Base-by-base conservation (phyloP, 257 asterid species). In the Schizonepeta tenuifolia region DNA sequence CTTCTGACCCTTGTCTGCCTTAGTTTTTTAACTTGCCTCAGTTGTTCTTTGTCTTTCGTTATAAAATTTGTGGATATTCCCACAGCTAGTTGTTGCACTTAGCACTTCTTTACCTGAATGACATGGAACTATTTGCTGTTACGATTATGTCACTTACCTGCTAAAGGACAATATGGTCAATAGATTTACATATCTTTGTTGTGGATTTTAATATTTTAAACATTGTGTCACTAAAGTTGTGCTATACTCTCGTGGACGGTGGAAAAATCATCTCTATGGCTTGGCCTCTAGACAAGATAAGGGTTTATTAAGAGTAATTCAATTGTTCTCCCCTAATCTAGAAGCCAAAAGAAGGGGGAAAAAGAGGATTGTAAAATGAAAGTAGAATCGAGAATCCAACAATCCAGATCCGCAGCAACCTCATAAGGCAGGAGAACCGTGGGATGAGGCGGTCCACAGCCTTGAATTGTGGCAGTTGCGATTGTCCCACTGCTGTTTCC, bases 381-480 rank as follows among this genome's bases (percentile, higher is more conserved):
- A 64, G 7, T 13, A n/a, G 0, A 15, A 7, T 6, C 3, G 35
- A 15, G 20, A 55, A 79, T 82, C 82, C 71, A 47, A 78, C 80
- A 80, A 13, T 44, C 46, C 41, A 6, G 6, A 70, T 15, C 63
- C 18, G 15, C 5, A 13, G 4, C 1, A 1, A 0, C 10, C 4
- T 18, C 11, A 7, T 24, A 56, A 47, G 3, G 6, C 6, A 77
- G 75, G 78, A 4, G 50, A 13, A 9, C 80, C 86, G 86, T 82
- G 2, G 20, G 46, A 70, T 75, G 1, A 3, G 21, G 12, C 21
- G 77, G 84, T 67, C 83, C 86, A 80, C 77, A 47, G 68, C 68
- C 43, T 80, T 81, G 49, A 84, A 74, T 79, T 76, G n/a, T 72
- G 71, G 85, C 77, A 51, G 84, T 77, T 77, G 86, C 22, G 55